Base-by-base conservation (phyloP, 257 asterid species). In the Salvia miltiorrhiza region DNA sequence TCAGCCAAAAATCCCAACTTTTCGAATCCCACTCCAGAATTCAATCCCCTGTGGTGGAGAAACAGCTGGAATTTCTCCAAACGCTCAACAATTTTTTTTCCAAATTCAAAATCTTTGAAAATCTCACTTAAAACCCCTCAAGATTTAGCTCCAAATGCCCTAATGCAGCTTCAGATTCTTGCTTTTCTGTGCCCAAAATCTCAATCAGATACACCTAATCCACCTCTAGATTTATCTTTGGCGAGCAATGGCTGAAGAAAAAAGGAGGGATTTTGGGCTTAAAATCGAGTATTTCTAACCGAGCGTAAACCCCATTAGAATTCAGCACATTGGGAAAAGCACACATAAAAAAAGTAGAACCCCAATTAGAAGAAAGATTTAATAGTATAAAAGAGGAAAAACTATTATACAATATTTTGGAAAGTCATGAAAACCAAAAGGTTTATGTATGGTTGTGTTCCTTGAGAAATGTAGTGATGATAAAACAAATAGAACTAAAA, bases 291-390 rank as follows among this genome's bases (percentile, higher is more conserved):
- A 70, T 84, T 79, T 66, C 58, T 26, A 57, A 53, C 68, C 65
- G 54, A 74, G 67, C 48, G 81, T 72, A 77, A 79, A 71, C 82
- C 79, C 87, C 87, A 77, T 80, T 56, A 74, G 64, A 80, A 73
- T 73, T 59, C 71, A 23, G 71, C 84, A 69, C 83, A 69, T 73
- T 69, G 76, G 80, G 66, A 76, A 77, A 83, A 65, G 65, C 78
- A 79, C 61, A 72, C 65, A 64, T 62, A 57, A 57, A 66, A 71
- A 71, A 28, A 70, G 73, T 58, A 62, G 67, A 28, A 28, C 70
- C 8, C 74, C 73, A 85, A 74, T 59, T 79, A 28, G 59, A 33
- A 24, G 26, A 56, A 9, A 28, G 63, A 58, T 23, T 16, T 16
- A 62, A 7, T 21, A 19, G 9, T 2, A 43, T 53, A 66, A 37